phyloP scores from a whole-genome alignment of 2,329 filamentous ascomycete genomes.

The Fusarium siculi region DNA sequence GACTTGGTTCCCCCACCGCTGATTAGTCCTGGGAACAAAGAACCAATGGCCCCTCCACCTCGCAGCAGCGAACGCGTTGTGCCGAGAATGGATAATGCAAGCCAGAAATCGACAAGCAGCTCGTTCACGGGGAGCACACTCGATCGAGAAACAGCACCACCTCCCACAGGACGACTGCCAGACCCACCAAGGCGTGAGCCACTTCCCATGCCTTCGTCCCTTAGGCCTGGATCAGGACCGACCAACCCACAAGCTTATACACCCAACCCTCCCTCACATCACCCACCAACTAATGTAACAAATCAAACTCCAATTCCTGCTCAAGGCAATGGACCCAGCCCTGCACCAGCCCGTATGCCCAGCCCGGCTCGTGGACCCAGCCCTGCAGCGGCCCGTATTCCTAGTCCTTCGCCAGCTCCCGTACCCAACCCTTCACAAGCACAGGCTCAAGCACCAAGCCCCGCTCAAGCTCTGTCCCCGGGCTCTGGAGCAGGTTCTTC shows the following conservation, averaged over 20 bases:
- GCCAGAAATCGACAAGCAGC: constrained; percentile 38
- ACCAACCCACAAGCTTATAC: background rate
- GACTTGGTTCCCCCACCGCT: constrained; percentile 68
- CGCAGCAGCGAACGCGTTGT: constrained; percentile 62
- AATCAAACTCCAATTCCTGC: background rate
- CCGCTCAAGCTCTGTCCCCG: constrained; percentile 10
- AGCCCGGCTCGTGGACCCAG: constrained; percentile 6
- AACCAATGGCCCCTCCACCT: constrained; percentile 59
- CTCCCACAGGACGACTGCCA: constrained; percentile 29
- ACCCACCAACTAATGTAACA: background rate
- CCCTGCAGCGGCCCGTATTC: constrained; percentile 8
- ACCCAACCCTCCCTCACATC: background rate
- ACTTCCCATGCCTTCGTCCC: constrained; percentile 28
- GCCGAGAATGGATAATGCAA: constrained; percentile 57
- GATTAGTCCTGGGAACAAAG: constrained; percentile 62
- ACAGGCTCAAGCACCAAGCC: constrained; percentile 3
- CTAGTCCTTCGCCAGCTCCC: constrained; percentile 4
- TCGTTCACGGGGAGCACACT: constrained; percentile 48
- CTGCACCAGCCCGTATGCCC: constrained; percentile 1
- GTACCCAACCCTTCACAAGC: constrained; percentile 8
- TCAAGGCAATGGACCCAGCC: background rate
- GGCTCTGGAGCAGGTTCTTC: constrained; percentile 33
- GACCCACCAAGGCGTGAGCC: constrained; percentile 36
- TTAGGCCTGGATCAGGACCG: constrained; percentile 20
- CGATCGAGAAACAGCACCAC: constrained; percentile 46